Percentiles rank a stretch among this genome's conserved stretches.
Evolutionary conservation across 1,284 basidiomycete species (phyloP).

Genomic region (Trichosporon inkin): DNA sequence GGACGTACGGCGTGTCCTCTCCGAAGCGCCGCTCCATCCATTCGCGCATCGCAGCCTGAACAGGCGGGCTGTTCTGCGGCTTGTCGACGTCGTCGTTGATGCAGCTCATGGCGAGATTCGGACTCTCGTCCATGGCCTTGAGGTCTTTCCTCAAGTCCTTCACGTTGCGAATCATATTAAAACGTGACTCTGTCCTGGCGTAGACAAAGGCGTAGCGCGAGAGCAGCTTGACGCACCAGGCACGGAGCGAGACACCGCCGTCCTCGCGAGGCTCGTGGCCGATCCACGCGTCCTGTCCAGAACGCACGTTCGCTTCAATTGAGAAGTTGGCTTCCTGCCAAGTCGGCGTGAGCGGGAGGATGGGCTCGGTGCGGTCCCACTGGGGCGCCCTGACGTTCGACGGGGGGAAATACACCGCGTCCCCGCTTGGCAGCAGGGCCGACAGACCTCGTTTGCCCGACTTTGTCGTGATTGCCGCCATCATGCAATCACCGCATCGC

Average conservation of each 20-base stretch:
- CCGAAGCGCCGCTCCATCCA: slow-evolving; percentile 32
- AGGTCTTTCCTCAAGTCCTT: slow-evolving; percentile 22
- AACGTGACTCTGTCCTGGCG: slow-evolving; percentile 28
- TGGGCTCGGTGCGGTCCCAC: slow-evolving; percentile 35
- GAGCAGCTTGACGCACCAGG: slow-evolving; percentile 41
- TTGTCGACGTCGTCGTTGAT: slow-evolving; percentile 37
- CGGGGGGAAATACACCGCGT: slow-evolving; percentile 22
- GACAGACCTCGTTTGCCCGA: slow-evolving; percentile 43
- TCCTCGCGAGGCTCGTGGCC: slow-evolving; percentile 20
- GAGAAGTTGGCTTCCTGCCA: slow-evolving; percentile 34
- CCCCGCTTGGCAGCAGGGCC: slow-evolving; percentile 40
- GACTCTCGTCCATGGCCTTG: slow-evolving; percentile 18
- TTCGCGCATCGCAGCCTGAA: slow-evolving; percentile 12
- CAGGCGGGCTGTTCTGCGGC: slow-evolving; percentile 23
- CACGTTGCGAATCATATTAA: slow-evolving; percentile 27
- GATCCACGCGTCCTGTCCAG: slow-evolving; percentile 37
- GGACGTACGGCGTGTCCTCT: slow-evolving; percentile 14
- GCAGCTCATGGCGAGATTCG: slow-evolving; percentile 31
- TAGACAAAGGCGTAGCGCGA: slow-evolving; percentile 40
- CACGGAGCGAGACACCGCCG: slow-evolving; percentile 29
- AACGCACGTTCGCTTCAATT: slow-evolving; percentile 26
- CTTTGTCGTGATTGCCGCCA: slow-evolving; percentile 35
- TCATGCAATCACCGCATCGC: slow-evolving; percentile 48
- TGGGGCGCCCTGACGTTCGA: not conserved
- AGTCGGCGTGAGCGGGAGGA: slow-evolving; percentile 29